Base-by-base conservation (phyloP, 371 early-diverging fungal species). In the Rhizopus delemar region DNA sequence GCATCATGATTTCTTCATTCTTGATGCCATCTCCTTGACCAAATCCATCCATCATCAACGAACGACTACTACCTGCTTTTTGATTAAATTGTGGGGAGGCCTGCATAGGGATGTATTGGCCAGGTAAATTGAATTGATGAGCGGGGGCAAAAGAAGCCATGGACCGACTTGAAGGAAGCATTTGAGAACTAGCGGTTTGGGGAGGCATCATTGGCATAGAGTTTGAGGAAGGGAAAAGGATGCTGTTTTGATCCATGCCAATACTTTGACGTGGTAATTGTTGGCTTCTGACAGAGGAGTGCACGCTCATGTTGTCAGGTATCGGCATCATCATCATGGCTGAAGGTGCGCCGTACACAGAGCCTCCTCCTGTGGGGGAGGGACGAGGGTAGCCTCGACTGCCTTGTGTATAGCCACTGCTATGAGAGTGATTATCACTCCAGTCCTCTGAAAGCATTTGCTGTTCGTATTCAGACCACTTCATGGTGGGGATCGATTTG, bases 391-490 rank as follows among this genome's bases (percentile, higher is more conserved):
- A 31, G 31, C 33, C n/a, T 5, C 52, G 65, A 35, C 70, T 65
- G 15, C 58, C 59, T 16, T 66, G 56, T 3, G 73, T 66, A 33
- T 63, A 63, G 4, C 53, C 60, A 49, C 69, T 63, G 33, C 75
- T 71, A 41, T 78, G 75, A 8, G 78, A 78, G 45, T 65, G 29
- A 32, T 65, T 65, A 32, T 74, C 75, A 51, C 72, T 72, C 66
- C 68, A 78, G 29, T 78, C 74, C 12, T 74, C 71, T 7, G 66
- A 86, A 80, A 87, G 83, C 51, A 90, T 57, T 53, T 85, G 83
- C 60, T 86, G 83, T 66, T 91, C 96, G 65, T 93, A 94, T 43
- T 95, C 93, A 45, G 86, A 77, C 96, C 96, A 96, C 63, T 88
- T 89, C 86, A 87, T 90, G 60, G 86, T 78, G 8, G 81, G 85